Percentiles rank a stretch among this genome's conserved stretches.
Conservation (phyloP, 2,329 filamentous ascomycete genomes). For the Myriosclerotinia curreyana region DNA sequence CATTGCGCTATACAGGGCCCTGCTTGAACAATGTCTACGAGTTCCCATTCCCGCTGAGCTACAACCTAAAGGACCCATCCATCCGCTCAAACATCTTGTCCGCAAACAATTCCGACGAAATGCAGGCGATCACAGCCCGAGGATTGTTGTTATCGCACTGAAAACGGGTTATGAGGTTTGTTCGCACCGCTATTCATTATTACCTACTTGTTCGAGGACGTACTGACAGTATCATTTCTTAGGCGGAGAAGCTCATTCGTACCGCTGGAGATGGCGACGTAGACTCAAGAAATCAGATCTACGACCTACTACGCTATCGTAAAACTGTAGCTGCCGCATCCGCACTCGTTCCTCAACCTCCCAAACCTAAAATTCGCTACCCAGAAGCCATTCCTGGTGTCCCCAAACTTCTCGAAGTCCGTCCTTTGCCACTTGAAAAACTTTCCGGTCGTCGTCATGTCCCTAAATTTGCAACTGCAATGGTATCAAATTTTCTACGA, state of each 20-base stretch:
- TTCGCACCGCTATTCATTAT: slow-evolving; percentile 2
- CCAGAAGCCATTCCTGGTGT: slow-evolving; percentile 37
- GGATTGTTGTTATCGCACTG: slow-evolving; percentile 60
- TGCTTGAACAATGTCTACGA: slow-evolving; percentile 56
- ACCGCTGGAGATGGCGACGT: slow-evolving; percentile 31
- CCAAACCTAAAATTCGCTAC: slow-evolving; percentile 23
- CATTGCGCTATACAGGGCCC: slow-evolving; percentile 69
- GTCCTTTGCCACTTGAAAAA: slow-evolving; percentile 49
- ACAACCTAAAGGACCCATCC: slow-evolving; percentile 34
- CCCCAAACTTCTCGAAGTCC: slow-evolving; percentile 49
- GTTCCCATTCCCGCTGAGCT: slow-evolving; percentile 53
- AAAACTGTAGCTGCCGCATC: slow-evolving; percentile 21
- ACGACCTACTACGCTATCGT: slow-evolving; percentile 38
- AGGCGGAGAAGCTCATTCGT: slow-evolving; percentile 37
- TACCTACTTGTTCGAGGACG: neutral
- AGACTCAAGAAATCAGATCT: slow-evolving; percentile 32
- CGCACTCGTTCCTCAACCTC: slow-evolving; percentile 18
- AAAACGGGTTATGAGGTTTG: slow-evolving; percentile 64
- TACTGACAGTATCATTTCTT: neutral
- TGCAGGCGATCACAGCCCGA: slow-evolving; percentile 53
- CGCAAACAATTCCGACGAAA: slow-evolving; percentile 62
- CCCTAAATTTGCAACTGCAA: slow-evolving; percentile 55
- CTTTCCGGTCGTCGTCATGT: slow-evolving; percentile 55
- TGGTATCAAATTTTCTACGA: slow-evolving; percentile 62
- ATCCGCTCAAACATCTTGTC: slow-evolving; percentile 56